Conservation (phyloP, 768 basidiomycete genomes). For the Auricularia sp. region DNA sequence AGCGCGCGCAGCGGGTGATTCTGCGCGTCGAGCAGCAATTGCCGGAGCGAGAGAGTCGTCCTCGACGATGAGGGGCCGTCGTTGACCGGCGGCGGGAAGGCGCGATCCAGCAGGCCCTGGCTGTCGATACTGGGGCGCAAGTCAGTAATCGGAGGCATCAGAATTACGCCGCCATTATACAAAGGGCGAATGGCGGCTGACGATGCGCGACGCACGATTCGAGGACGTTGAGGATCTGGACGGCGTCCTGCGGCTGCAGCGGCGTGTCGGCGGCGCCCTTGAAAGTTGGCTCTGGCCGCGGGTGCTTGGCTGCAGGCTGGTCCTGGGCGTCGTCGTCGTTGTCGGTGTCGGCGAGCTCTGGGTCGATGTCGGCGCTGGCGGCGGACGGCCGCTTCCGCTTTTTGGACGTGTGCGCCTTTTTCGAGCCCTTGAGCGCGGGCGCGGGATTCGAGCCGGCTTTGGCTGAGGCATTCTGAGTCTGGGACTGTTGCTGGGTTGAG, state of each 20-base stretch:
- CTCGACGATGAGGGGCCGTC: constrained; percentile 31
- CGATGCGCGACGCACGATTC: constrained; percentile 32
- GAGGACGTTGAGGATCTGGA: constrained; percentile 49
- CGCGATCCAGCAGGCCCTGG: constrained; percentile 71
- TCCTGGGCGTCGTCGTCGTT: constrained; percentile 32
- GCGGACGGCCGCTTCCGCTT: constrained; percentile 54
- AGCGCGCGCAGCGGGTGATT: constrained; percentile 45
- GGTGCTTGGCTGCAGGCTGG: constrained; percentile 39
- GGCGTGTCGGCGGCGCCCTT: constrained; percentile 39
- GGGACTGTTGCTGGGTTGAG: constrained; percentile 27
- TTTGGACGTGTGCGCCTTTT: constrained; percentile 24
- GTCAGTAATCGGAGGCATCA: constrained; percentile 3
- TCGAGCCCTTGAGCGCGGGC: neutral
- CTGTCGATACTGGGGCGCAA: constrained; percentile 43
- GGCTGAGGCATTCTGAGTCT: neutral
- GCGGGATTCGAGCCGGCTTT: neutral
- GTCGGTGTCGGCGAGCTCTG: neutral
- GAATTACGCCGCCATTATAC: constrained; percentile 4
- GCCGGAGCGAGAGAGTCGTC: constrained; percentile 38
- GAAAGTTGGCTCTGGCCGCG: constrained; percentile 28
- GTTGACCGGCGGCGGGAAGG: constrained; percentile 41
- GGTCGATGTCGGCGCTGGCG: neutral
- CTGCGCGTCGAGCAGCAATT: constrained; percentile 43
- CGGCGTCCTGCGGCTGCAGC: constrained; percentile 34
- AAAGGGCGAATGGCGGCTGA: constrained; percentile 1